These are phyloP conservation scores for Suzukiozyma palmioleophila DNA, from an alignment of 1,139 yeast genomes.

Conservation along the genomic window DNA sequence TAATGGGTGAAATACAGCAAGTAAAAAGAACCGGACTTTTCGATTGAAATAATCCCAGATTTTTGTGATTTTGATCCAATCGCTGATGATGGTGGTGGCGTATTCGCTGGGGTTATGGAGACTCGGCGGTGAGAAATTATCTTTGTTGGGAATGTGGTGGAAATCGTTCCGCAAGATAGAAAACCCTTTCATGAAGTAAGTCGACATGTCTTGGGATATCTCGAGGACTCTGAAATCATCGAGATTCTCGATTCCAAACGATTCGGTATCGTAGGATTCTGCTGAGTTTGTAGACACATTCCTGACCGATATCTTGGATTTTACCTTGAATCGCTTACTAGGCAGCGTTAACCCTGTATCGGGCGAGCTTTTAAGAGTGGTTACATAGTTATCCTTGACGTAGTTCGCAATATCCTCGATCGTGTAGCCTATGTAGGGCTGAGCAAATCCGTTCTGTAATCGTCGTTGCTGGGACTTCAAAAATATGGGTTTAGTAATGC, in stretches of 20 bases:
- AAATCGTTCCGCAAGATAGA: constrained; percentile 21
- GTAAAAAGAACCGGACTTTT: constrained; percentile 24
- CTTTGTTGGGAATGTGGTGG: constrained; percentile 2
- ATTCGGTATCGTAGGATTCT: background rate
- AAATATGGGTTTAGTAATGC: constrained; percentile 19
- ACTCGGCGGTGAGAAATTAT: constrained; percentile 4
- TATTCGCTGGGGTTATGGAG: constrained; percentile 3
- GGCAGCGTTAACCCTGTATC: constrained; percentile 3
- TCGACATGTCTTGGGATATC: constrained; percentile 24
- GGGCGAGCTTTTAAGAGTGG: background rate
- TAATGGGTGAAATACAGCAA: constrained; percentile 29
- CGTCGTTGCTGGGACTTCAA: constrained; percentile 19
- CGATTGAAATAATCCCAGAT: constrained; percentile 34
- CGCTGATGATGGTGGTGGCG: constrained; percentile 5
- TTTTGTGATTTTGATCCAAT: constrained; percentile 19
- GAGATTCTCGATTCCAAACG: constrained; percentile 13
- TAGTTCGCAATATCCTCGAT: constrained; percentile 29
- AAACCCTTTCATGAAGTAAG: constrained; percentile 25
- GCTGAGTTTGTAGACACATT: constrained; percentile 1
- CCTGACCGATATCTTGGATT: constrained; percentile 3
- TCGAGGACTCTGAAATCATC: constrained; percentile 31
- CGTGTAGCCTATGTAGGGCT: constrained; percentile 19
- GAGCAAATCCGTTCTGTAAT: constrained; percentile 15
- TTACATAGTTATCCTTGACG: constrained; percentile 22
- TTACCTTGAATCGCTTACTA: constrained; percentile 3